Evolutionary conservation across 1,284 basidiomycete genomes (phyloP), one percentile per base, ranked within the genome.

Genomic region (Rhodotorula sp.): DNA sequence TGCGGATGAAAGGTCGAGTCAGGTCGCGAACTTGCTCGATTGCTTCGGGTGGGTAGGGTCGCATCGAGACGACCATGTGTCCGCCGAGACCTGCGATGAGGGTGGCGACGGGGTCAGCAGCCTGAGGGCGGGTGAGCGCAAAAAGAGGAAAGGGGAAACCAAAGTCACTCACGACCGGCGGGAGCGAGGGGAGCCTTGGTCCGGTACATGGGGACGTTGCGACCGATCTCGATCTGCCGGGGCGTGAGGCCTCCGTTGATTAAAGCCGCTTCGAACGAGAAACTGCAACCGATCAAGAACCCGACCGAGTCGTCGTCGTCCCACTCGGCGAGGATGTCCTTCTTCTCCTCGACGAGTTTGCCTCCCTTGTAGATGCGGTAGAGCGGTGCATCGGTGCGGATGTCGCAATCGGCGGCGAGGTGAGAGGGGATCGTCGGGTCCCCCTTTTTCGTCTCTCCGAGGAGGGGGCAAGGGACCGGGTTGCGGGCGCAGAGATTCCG

Each of bases 31-130:
- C 78, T 2, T 54, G 64, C 28, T 74, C 71, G 54, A 80, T 52
- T 14, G 23, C 19, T 67, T 69, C 69, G 5, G 67, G 48, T 0
- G 57, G 70, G 65, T 78, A 81, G 7, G 80, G 80, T 0, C 80
- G 71, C 80, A 80, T 80, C 12, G 79, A 80, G 31, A 80, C 80
- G 28, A 80, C 80, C 71, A 74, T 78, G 62, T 68, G 64, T 14
- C 80, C 80, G 3, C 49, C 16, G 62, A 80, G 78, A 54, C 76
- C 77, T 63, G 52, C 18, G 12, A 5, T 5, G 4, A 10, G 3
- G 48, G 8, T 18, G 55, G 34, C 21, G 60, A n/a, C 4, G 14
- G 7, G 18, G 28, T 28, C 26, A 72, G 66, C 15, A 18, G 19
- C 19, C n/a, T 4, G 43, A 4, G 28, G 31, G 63, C 77, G 71